Percentiles rank a stretch among this genome's conserved stretches.
Evolutionary conservation across 2,329 filamentous ascomycete genomes (phyloP).

Genomic region (Huntiella abstrusa): DNA sequence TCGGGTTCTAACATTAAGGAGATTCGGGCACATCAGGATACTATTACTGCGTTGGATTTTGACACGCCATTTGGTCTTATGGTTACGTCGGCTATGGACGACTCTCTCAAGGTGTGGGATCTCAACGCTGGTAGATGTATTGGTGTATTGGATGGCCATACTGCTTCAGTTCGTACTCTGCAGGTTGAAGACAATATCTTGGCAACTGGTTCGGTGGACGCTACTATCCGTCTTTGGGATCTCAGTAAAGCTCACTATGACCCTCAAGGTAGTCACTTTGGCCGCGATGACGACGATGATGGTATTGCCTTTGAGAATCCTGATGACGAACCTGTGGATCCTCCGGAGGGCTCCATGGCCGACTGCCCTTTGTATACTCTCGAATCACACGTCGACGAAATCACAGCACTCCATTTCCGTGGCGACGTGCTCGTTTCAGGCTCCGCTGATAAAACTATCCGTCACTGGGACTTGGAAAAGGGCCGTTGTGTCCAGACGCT

Average conservation of each 20-base stretch:
- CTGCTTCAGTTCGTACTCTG: conserved; percentile 77
- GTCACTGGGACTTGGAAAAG: conserved; percentile 94
- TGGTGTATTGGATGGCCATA: conserved; percentile 78
- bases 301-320: conserved; percentile 55
- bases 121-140: conserved; percentile 84
- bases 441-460: conserved; percentile 88
- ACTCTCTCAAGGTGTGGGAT: conserved; percentile 92
- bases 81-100: conserved; percentile 81
- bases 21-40: conserved; percentile 72
- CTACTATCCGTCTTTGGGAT: conserved; percentile 81
- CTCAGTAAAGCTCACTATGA: conserved; percentile 74
- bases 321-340: conserved; percentile 48
- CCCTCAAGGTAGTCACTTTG: conserved; percentile 42
- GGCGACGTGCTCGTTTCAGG: conserved; percentile 84
- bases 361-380: conserved; percentile 82
- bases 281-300: conserved; percentile 41
- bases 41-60: conserved; percentile 81
- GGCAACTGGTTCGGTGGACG: conserved; percentile 85
- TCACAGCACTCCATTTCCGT: conserved; percentile 82
- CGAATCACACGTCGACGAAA: conserved; percentile 78
- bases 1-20: conserved; percentile 77
- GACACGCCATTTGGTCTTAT: conserved; percentile 93
- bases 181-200: conserved; percentile 94
- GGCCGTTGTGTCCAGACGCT: conserved; percentile 95
- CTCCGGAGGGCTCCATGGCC: conserved; percentile 61